A percentile compares a stretch with the other conserved stretches of the same genome.
Conservation (phyloP, 192 early-diverging fungal species). For the Backusella morwellensis region DNA sequence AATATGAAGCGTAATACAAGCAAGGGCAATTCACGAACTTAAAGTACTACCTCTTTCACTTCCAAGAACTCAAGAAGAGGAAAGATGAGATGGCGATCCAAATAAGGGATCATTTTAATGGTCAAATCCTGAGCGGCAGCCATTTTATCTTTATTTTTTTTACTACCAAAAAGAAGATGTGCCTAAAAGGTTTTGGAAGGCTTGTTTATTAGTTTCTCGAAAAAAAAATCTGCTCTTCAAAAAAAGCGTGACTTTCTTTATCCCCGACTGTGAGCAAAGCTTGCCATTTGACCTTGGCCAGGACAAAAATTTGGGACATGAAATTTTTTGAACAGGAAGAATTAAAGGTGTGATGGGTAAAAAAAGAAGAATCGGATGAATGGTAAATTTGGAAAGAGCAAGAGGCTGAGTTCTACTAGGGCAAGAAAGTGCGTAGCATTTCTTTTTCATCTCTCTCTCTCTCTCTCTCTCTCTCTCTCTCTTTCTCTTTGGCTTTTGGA, state of each 20-base stretch:
- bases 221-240: slow-evolving; percentile 3
- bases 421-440: not conserved
- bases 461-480: not conserved
- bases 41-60: slow-evolving; percentile 57
- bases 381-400: not conserved
- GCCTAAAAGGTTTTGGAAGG: slow-evolving; percentile 1
- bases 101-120: slow-evolving; percentile 73
- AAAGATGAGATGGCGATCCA: slow-evolving; percentile 93
- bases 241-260: not conserved
- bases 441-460: not conserved
- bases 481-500: not conserved
- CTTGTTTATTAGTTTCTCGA: slow-evolving; percentile 7
- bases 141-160: not conserved
- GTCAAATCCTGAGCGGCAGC: slow-evolving; percentile 75
- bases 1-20: not conserved
- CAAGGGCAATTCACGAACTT: not conserved
- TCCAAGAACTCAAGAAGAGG: slow-evolving; percentile 91
- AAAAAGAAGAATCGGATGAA: not conserved
- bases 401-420: not conserved
- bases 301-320: no score
- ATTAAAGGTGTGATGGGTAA: not conserved
- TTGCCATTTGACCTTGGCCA: no score
- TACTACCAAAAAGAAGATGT: not conserved
- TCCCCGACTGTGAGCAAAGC: not conserved
- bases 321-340: not conserved